A percentile compares a stretch with the other conserved stretches of the same genome.
These are phyloP conservation scores for Ilyonectria robusta DNA, from an alignment of 2,329 filamentous ascomycete genomes.

Conservation along the genomic window DNA sequence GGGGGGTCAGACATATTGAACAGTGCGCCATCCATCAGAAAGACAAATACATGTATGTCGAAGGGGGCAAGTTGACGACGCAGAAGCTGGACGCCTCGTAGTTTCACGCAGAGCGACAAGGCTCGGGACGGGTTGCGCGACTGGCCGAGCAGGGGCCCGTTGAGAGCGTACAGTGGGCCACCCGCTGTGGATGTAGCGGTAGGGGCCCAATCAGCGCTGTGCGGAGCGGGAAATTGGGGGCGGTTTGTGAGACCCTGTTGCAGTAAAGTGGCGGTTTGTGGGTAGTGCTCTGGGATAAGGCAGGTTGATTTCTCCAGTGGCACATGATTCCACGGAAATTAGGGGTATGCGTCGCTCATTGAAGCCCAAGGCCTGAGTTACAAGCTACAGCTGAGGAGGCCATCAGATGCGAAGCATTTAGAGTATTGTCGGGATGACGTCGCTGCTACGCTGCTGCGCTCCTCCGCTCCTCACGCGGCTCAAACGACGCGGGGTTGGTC, in stretches of 20 bases:
- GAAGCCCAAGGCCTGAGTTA: not conserved
- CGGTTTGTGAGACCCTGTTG: not conserved
- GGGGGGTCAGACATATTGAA: not conserved
- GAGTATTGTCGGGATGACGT: slow-evolving; percentile 4
- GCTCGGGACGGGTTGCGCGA: slow-evolving; percentile 3
- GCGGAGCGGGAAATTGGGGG: not conserved
- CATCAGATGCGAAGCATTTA: not conserved
- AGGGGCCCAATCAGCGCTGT: not conserved
- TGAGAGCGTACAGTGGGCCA: slow-evolving; percentile 6
- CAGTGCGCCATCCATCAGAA: slow-evolving; percentile 2
- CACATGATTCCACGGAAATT: not conserved
- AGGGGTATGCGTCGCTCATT: not conserved
- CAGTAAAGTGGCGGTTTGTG: not conserved
- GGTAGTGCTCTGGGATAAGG: not conserved
- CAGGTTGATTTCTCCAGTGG: not conserved
- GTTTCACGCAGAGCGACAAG: not conserved
- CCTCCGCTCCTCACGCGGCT: not conserved
- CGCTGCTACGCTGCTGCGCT: not conserved
- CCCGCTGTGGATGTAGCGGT: slow-evolving; percentile 2
- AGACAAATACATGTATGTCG: not conserved
- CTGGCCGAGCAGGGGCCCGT: not conserved
- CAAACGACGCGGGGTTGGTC: not conserved
- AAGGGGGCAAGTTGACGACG: not conserved
- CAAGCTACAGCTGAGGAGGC: too few relatives aligned
- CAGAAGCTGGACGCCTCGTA: not conserved